phyloP scores from a whole-genome alignment of 805 yeast species.

The Metschnikowia proteae region DNA sequence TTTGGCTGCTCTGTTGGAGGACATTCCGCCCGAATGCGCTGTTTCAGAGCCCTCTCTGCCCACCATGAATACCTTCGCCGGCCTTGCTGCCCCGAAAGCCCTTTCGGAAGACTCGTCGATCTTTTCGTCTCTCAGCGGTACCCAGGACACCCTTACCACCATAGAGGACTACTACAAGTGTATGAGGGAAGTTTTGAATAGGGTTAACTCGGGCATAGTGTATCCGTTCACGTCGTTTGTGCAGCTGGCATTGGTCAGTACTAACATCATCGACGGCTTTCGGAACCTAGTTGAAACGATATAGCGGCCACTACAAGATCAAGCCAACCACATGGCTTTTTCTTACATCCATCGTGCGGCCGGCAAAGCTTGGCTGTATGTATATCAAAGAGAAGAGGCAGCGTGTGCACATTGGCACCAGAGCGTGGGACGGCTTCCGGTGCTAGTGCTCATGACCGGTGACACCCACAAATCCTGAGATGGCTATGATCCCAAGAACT shows the following conservation, averaged over 20 bases:
- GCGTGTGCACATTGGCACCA: too few relatives aligned
- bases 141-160: conserved; percentile 21
- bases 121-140: conserved; percentile 29
- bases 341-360: too few relatives aligned
- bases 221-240: conserved; percentile 35
- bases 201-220: conserved; percentile 34
- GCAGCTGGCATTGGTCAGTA: conserved; percentile 30
- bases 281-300: conserved; percentile 25
- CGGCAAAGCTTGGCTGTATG: too few relatives aligned
- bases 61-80: neutral
- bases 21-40: neutral
- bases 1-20: conserved; percentile 23
- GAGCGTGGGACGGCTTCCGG: too few relatives aligned
- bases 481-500: too few relatives aligned
- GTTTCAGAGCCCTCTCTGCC: conserved; percentile 6
- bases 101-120: conserved; percentile 33
- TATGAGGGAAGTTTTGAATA: conserved; percentile 24
- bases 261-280: conserved; percentile 28
- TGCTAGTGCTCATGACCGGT: too few relatives aligned
- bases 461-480: too few relatives aligned
- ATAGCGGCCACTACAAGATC: conserved; percentile 3
- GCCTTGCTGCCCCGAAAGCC: neutral
- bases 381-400: too few relatives aligned
- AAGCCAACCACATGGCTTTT: too few relatives aligned
- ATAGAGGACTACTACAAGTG: conserved; percentile 32